Base-by-base conservation (phyloP, 2,329 filamentous ascomycete genomes). In the Aspergillus sp. region DNA sequence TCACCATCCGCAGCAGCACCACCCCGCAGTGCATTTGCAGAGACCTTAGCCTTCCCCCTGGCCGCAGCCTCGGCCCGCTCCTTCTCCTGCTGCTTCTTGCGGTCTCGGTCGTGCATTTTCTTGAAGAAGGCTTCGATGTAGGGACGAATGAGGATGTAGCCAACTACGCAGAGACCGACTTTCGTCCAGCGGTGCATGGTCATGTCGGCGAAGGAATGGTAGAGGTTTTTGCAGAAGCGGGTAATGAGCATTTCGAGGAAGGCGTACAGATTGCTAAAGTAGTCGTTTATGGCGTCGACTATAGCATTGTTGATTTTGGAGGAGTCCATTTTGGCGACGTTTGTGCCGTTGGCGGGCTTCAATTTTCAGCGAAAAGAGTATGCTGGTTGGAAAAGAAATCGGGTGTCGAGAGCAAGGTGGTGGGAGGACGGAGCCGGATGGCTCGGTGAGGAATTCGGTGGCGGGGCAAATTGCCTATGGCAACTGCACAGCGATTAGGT, bases 121-220 rank as follows among this genome's bases (percentile, higher is more conserved):
- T 83, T 86, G 68, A 87, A 87, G 43, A 87, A 77, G 72, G 89
- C 89, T 71, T 93, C 83, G 55, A 93, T 76, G 74, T 92, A 92
- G 0, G 91, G 91, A 1, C 92, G 87, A 25, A 92, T 71, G 56
- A 95, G 84, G 66, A 88, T 73, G 80, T 94, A 96, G 59, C 86
- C 88, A 70, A 91, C 86, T 22, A 92, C 85, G 64, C 92, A 85
- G 67, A 87, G 83, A 67, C 92, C 77, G 61, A 95, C 83, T 52
- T 91, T 90, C 69, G 95, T 79, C 77, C 80, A 84, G 67, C 82
- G 81, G 62, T 77, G 72, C 38, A 74, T 61, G 50, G 74, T 76
- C 67, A 84, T 77, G 30, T 76, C 69, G 30, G 77, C 73, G 69
- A 84, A 78, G 49, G 81, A 78, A 57, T 67, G 63, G 62, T 76